phyloP scores from a whole-genome alignment of 306 rosid species.

The Trichosanthes cucumerina region DNA sequence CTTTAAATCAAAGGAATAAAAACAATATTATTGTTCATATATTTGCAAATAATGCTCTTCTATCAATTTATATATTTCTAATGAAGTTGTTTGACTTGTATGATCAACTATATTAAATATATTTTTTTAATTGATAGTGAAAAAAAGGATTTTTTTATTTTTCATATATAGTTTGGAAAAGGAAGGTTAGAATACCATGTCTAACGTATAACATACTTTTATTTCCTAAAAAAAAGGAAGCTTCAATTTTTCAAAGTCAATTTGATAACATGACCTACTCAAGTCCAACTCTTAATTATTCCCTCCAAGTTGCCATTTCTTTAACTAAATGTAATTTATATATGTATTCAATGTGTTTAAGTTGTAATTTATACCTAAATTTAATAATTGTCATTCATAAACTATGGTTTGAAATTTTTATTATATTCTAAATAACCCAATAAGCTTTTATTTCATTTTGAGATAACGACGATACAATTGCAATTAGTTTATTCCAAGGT shows the following conservation, averaged over 20 bases:
- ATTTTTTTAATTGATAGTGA: background rate
- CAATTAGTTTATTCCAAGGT: background rate
- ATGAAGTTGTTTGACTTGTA: too few relatives aligned
- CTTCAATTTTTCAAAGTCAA: background rate
- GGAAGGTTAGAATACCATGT: background rate
- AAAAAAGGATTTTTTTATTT: too few relatives aligned
- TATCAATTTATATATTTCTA: too few relatives aligned
- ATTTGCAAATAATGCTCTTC: too few relatives aligned
- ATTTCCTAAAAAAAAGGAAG: background rate
- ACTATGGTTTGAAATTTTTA: background rate
- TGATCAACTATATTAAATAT: too few relatives aligned
- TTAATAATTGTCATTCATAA: background rate
- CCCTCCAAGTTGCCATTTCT: background rate
- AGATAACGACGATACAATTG: background rate
- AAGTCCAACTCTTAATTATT: background rate
- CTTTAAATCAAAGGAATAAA: too few relatives aligned
- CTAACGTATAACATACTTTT: background rate
- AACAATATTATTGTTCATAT: too few relatives aligned
- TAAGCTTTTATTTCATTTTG: background rate
- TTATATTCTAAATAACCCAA: background rate
- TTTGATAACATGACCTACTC: background rate
- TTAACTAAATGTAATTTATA: background rate
- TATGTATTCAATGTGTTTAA: background rate
- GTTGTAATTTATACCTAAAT: background rate
- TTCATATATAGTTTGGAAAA: too few relatives aligned